A percentile compares a stretch with the other conserved stretches of the same genome.
These are phyloP conservation scores for Mastigamoeba balamuthi DNA, from an alignment of 78 protist genomes.

Conservation along the genomic window DNA sequence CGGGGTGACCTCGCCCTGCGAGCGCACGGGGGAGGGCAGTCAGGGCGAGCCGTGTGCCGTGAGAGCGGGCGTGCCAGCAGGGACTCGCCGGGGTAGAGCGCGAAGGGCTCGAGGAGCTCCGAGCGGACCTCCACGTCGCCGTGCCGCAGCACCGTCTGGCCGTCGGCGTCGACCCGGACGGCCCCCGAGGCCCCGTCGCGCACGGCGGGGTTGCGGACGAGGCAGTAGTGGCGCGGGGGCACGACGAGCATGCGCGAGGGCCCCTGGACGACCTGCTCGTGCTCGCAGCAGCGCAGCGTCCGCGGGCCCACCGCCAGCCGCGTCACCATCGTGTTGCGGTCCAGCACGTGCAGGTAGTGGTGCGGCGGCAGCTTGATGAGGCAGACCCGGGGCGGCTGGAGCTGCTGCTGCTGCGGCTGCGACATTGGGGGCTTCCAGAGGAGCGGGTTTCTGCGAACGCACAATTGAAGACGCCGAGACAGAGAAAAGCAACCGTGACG, in stretches of 20 bases:
- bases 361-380: not conserved
- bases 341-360: constrained; percentile 32
- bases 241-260: constrained; percentile 54
- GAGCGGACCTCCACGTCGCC: constrained; percentile 73
- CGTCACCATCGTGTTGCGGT: constrained; percentile 59
- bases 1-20: not conserved
- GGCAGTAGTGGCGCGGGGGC: constrained; percentile 73
- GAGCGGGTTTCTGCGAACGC: too few species aligned
- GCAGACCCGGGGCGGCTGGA: too few species aligned
- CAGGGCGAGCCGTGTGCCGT: not conserved
- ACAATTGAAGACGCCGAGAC: too few species aligned
- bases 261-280: constrained; percentile 34
- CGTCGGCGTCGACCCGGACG: constrained; percentile 17
- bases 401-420: too few species aligned
- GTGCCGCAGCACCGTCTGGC: constrained; percentile 55
- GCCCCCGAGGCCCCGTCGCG: constrained; percentile 12
- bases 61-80: constrained; percentile 22
- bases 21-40: not conserved
- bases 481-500: too few species aligned
- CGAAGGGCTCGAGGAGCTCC: constrained; percentile 56
- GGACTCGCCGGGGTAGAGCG: constrained; percentile 79
- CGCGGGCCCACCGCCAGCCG: constrained; percentile 65
- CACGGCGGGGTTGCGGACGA: constrained; percentile 54
- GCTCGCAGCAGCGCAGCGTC: constrained; percentile 65
- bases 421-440: too few species aligned